Evolutionary conservation across 1,284 basidiomycete species (phyloP), one percentile per base, ranked within the genome.

Genomic region (Agroathelia rolfsii): DNA sequence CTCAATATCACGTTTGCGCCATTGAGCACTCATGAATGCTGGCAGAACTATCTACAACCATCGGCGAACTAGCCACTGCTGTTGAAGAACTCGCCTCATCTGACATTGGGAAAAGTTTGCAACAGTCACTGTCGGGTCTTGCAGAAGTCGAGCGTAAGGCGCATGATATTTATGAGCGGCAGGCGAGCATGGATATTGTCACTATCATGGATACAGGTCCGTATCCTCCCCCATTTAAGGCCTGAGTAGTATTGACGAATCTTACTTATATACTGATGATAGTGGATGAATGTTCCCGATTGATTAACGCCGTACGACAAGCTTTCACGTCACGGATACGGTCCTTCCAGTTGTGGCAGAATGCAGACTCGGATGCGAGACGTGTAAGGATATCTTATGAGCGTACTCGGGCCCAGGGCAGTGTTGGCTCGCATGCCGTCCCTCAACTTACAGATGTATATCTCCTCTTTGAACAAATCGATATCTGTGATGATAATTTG

Each of bases 231-330:
- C n/a, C n/a, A n/a, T n/a, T n/a, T n/a, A n/a, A 15, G 20, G 39
- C n/a, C n/a, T n/a, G n/a, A n/a, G n/a, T n/a, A n/a, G n/a, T n/a
- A n/a, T n/a, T n/a, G n/a, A n/a, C n/a, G n/a, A n/a, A n/a, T n/a
- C n/a, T n/a, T n/a, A n/a, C n/a, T n/a, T n/a, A n/a, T n/a, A 15
- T 34, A 7, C 28, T 5, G 14, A 20, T 17, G 14, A 34, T 30
- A 68, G 83, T 76, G 27, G 90, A 97, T 50, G 93, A 96, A 57
- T 97, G 97, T 53, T 77, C 90, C 17, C 71, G 94, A 27, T 66
- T 96, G 30, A 90, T 96, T 39, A 81, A 77, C 39, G 89, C 84
- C 38, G 90, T 96, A 32, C 70, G 90, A 45, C 67, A 86, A 42
- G 86, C 93, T 3, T 94, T 96, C 52, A 73, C 66, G 28, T 83